phyloP scores from a whole-genome alignment of 2,329 filamentous ascomycete genomes.

The Tolypocladium guangdongense region DNA sequence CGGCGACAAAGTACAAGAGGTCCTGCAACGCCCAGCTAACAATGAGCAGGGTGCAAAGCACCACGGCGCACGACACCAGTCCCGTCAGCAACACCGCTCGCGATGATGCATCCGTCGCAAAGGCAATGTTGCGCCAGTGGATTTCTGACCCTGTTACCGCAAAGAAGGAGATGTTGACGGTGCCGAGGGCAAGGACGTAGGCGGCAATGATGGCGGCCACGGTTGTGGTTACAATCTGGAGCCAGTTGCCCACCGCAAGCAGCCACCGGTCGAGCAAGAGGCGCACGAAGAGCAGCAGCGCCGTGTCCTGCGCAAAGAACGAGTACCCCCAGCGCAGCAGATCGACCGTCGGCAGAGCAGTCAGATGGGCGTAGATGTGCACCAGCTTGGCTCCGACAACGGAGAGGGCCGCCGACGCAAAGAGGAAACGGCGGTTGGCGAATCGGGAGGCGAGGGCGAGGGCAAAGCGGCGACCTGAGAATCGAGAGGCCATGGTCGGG shows the following conservation, averaged over 20 bases:
- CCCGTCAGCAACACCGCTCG: constrained; percentile 19
- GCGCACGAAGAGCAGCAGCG: constrained; percentile 15
- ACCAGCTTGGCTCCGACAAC: constrained; percentile 15
- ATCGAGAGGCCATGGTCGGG: neutral
- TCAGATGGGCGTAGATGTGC: constrained; percentile 16
- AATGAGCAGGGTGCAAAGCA: constrained; percentile 6
- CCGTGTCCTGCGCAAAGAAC: constrained; percentile 19
- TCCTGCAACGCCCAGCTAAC: constrained; percentile 16
- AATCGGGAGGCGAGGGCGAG: constrained; percentile 1
- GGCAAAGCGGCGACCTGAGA: neutral
- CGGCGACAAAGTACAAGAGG: constrained; percentile 7
- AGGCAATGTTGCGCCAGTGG: constrained; percentile 21
- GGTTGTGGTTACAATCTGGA: constrained; percentile 7
- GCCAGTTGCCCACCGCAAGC: neutral
- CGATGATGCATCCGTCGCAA: constrained; percentile 19
- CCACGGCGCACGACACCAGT: constrained; percentile 13
- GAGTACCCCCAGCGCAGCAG: constrained; percentile 17
- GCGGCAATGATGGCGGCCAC: constrained; percentile 8
- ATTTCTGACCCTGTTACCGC: constrained; percentile 20
- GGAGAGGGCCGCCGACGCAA: constrained; percentile 13
- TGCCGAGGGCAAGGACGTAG: constrained; percentile 12
- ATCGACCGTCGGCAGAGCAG: constrained; percentile 12
- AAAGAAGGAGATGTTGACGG: constrained; percentile 15
- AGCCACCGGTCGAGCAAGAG: constrained; percentile 14
- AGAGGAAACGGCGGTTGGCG: constrained; percentile 17